Evolutionary conservation across 225 moss, liverwort and hornwort species (phyloP).

Genomic region (Sphagnum contortum): DNA sequence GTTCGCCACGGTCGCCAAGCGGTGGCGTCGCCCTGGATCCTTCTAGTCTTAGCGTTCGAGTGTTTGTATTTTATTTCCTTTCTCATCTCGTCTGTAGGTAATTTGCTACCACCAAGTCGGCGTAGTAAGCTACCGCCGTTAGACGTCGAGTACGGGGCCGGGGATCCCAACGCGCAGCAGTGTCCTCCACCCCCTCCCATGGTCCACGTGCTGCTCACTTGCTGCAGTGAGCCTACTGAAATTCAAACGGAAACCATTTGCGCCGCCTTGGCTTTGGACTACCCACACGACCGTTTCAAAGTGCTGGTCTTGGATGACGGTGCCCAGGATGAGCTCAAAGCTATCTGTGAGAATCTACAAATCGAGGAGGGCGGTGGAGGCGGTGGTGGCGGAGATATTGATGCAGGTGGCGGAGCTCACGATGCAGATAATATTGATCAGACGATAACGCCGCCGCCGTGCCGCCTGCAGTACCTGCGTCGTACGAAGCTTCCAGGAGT

Average conservation of each 20-base stretch:
- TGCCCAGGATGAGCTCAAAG: conserved; percentile 33
- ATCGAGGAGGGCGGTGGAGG: conserved; percentile 22
- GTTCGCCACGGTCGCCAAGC: conserved; percentile 1
- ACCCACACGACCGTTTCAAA: conserved; percentile 34
- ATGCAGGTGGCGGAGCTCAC: no score
- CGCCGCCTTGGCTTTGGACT: conserved; percentile 42
- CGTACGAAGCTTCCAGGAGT: conserved; percentile 31
- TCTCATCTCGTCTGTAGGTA: conserved; percentile 19
- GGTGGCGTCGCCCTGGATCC: conserved; percentile 22
- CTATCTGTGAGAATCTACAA: conserved; percentile 16
- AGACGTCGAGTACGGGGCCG: conserved; percentile 2
- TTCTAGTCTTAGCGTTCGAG: conserved; percentile 22
- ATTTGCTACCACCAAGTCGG: conserved; percentile 27
- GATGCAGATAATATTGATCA: no score
- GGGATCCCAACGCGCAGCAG: no score
- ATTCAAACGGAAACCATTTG: conserved; percentile 28
- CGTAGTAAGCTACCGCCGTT: conserved; percentile 17
- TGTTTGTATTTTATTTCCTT: conserved; percentile 13
- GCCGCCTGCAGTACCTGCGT: conserved; percentile 23
- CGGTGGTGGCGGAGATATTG: no score
- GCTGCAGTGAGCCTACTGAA: conserved; percentile 49
- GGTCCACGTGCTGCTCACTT: conserved; percentile 34
- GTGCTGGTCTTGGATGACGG: conserved; percentile 51
- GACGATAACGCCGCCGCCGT: no score
- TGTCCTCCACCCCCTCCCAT: conserved; percentile 9